Evolutionary conservation across 2,329 filamentous ascomycete genomes (phyloP).

Genomic region (Colletotrichum sp.): DNA sequence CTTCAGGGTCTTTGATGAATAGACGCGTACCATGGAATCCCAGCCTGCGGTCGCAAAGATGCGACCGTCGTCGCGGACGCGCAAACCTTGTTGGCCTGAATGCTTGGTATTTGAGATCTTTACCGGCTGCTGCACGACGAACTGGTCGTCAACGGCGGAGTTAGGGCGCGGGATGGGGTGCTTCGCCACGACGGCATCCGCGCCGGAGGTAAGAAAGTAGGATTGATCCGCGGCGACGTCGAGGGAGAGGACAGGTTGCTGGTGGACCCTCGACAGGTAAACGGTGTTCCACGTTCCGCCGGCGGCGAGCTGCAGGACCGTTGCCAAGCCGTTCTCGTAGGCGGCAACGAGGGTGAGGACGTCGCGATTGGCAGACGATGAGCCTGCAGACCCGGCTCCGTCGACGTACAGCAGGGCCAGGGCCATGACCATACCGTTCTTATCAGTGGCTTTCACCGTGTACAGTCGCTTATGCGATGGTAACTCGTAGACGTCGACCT

Average conservation of each 20-base stretch:
- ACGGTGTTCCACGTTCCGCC: conserved; percentile 50
- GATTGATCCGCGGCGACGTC: conserved; percentile 54
- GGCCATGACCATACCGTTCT: conserved; percentile 88
- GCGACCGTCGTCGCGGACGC: conserved; percentile 77
- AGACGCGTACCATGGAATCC: conserved; percentile 83
- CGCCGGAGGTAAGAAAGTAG: conserved; percentile 79
- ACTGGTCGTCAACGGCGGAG: not conserved
- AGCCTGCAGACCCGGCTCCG: conserved; percentile 24
- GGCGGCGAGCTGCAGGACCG: conserved; percentile 61
- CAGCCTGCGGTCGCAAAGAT: conserved; percentile 92
- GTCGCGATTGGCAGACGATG: not conserved
- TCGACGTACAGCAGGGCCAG: conserved; percentile 63
- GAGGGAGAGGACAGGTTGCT: conserved; percentile 82
- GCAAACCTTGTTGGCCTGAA: conserved; percentile 83
- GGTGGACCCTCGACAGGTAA: conserved; percentile 72
- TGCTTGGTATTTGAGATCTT: conserved; percentile 80
- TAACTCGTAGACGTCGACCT: conserved; percentile 84
- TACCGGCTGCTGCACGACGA: conserved; percentile 45
- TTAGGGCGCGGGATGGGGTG: conserved; percentile 63
- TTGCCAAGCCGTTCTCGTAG: conserved; percentile 83
- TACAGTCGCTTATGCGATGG: conserved; percentile 75
- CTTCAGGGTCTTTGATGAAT: conserved; percentile 78
- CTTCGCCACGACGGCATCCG: conserved; percentile 79
- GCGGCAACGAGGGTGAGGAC: conserved; percentile 70
- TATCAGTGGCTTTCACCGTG: conserved; percentile 52